Conservation (phyloP, 805 yeast species). For the Schwanniomyces vanrijiae region DNA sequence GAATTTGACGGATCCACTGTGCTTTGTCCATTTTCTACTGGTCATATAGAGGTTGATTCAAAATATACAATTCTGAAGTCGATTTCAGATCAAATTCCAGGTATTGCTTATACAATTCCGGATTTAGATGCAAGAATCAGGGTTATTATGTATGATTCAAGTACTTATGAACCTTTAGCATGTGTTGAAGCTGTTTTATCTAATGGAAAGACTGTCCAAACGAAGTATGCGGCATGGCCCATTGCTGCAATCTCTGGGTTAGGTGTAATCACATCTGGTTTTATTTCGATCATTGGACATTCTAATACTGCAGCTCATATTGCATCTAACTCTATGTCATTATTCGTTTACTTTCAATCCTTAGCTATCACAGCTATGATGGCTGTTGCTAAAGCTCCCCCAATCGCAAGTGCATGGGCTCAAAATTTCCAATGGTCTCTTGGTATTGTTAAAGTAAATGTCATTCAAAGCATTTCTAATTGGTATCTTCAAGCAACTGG, state of each 20-base stretch:
- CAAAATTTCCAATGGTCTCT: conserved; percentile 96
- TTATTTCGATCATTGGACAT: conserved; percentile 84
- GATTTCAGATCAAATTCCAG: conserved; percentile 61
- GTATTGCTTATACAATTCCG: conserved; percentile 86
- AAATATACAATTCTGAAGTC: conserved; percentile 42
- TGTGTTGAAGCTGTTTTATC: conserved; percentile 87
- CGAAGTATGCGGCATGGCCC: conserved; percentile 92
- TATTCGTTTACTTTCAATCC: conserved; percentile 91
- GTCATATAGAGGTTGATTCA: conserved; percentile 74
- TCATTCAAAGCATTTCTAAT: conserved; percentile 80
- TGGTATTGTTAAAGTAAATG: conserved; percentile 76
- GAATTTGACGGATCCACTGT: conserved; percentile 33
- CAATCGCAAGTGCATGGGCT: conserved; percentile 97
- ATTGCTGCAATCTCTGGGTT: conserved; percentile 88
- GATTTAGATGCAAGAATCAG: conserved; percentile 91
- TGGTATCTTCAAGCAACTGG: conserved; percentile 98
- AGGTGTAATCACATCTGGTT: conserved; percentile 85
- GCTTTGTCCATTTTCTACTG: conserved; percentile 81
- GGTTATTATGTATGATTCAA: conserved; percentile 59
- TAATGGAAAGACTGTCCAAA: conserved; percentile 93
- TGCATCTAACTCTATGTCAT: conserved; percentile 91
- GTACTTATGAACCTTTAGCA: conserved; percentile 60
- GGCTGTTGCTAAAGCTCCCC: conserved; percentile 91
- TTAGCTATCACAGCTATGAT: conserved; percentile 92
- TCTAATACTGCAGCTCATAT: conserved; percentile 94